A percentile compares a stretch with the other conserved stretches of the same genome.
phyloP scores from a whole-genome alignment of 2,329 filamentous ascomycete species.

The Colletotrichum sp. region DNA sequence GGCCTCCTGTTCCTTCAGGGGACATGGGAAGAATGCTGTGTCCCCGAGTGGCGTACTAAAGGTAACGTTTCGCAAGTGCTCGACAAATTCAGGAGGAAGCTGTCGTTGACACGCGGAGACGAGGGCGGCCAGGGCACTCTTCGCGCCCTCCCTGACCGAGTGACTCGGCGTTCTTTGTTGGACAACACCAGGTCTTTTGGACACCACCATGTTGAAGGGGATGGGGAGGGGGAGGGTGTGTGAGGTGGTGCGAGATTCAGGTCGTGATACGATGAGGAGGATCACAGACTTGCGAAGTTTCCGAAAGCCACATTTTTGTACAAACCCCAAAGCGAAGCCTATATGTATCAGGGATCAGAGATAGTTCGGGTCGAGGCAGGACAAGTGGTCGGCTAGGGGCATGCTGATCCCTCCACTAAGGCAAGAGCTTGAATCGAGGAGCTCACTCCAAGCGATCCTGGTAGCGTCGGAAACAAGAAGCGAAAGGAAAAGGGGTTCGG shows the following conservation, averaged over 20 bases:
- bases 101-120: slow-evolving; percentile 29
- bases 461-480: background rate
- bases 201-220: slow-evolving; percentile 14
- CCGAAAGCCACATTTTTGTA: slow-evolving; percentile 11
- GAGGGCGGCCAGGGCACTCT: slow-evolving; percentile 31
- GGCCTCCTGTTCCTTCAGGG: slow-evolving; percentile 45
- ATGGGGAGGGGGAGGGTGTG: background rate
- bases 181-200: background rate
- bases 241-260: background rate
- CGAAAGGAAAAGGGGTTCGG: background rate
- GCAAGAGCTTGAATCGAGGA: background rate
- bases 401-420: slow-evolving; percentile 6
- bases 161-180: slow-evolving; percentile 24
- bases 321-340: background rate
- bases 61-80: slow-evolving; percentile 28
- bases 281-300: background rate
- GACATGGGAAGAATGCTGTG: slow-evolving; percentile 40
- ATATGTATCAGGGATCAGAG: slow-evolving; percentile 2
- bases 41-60: slow-evolving; percentile 36
- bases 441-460: background rate
- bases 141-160: slow-evolving; percentile 36
- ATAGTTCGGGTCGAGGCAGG: background rate
- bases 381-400: background rate
- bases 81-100: slow-evolving; percentile 34
- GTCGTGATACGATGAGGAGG: background rate